These are phyloP conservation scores for Houttuynia cordata DNA, from an alignment of 164 flowering plant species.

Conservation along the genomic window DNA sequence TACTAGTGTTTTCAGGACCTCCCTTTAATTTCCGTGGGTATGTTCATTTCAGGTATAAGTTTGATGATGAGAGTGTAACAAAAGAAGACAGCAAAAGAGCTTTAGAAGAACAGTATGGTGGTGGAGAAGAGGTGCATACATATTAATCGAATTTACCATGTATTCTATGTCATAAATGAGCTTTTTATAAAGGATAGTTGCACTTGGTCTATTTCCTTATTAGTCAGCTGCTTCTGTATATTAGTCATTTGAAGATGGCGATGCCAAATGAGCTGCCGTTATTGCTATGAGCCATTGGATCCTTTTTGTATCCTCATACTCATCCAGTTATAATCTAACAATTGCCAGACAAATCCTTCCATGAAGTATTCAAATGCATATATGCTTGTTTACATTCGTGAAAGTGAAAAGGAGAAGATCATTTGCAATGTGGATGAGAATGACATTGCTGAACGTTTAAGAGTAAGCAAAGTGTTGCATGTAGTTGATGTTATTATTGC, in stretches of 20 bases:
- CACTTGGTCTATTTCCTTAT: too few species aligned
- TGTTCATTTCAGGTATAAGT: conserved; percentile 51
- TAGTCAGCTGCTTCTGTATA: too few species aligned
- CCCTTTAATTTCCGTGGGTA: not conserved
- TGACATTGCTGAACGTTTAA: conserved; percentile 81
- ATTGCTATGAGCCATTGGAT: not conserved
- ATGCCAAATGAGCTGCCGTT: not conserved
- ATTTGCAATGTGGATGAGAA: conserved; percentile 33
- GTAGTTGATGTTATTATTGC: not conserved
- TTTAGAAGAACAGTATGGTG: conserved; percentile 85
- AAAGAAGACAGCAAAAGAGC: conserved; percentile 75
- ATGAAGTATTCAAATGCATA: conserved; percentile 76
- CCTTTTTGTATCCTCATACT: conserved; percentile 5
- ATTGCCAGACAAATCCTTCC: conserved; percentile 84
- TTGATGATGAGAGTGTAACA: conserved; percentile 88
- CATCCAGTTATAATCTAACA: conserved; percentile 16
- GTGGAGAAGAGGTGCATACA: conserved; percentile 66
- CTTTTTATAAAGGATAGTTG: too few species aligned
- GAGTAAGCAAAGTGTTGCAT: conserved; percentile 26
- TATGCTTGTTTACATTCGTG: conserved; percentile 58
- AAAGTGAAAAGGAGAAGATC: conserved; percentile 48
- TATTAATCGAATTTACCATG: too few species aligned
- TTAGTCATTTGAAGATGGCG: not conserved
- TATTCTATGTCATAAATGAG: too few species aligned
- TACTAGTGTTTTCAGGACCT: not conserved